Base-by-base conservation (phyloP, 2,329 filamentous ascomycete species). In the Pseudopyrenochaeta lycopersici region DNA sequence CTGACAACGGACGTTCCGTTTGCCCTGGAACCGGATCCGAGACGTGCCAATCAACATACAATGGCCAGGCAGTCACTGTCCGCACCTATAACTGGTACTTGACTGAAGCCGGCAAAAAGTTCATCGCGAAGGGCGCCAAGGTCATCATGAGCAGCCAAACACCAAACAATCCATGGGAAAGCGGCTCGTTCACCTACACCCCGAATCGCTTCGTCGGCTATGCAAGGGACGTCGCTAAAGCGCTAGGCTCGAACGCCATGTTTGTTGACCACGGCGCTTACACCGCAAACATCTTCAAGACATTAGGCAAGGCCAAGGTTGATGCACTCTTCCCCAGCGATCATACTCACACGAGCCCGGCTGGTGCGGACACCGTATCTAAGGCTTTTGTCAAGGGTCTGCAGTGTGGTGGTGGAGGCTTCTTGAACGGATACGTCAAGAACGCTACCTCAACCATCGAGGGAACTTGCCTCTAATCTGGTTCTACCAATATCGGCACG, bases 181-280 rank as follows among this genome's bases (percentile, higher is more conserved):
- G 75, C 0, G 86, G 86, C 1, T 74, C 62, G 0, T 89, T 81
- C 59, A 54, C 63, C 7, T 84, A 83, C 60, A 63, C 62, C 0
- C 50, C 47, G 1, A 76, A 77, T 21, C 77, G 85, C 9, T 89
- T 89, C 58, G 84, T 85, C 6, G 81, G 76, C 17, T 88, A 87
- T 62, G 73, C 78, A 63, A 71, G 78, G 14, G 81, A 82, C 1
- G 84, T 80, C 0, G 69, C 64, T 51, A 70, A 60, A 51, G 74
- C 62, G 27, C 78, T 82, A 7, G 82, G 82, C 2, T 78, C 80
- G 7, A 70, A 68, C 35, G 75, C 71, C 0, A 71, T 68, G 27
- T 87, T 84, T 66, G 82, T 89, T 9, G 82, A 87, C 23, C 86
- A 89, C 63, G 83, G 84, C n/a, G 76, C 78, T 32, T 87, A 87